Base-by-base conservation (phyloP, 352 stramenopile species). In the Nothophytophthora sp. region DNA sequence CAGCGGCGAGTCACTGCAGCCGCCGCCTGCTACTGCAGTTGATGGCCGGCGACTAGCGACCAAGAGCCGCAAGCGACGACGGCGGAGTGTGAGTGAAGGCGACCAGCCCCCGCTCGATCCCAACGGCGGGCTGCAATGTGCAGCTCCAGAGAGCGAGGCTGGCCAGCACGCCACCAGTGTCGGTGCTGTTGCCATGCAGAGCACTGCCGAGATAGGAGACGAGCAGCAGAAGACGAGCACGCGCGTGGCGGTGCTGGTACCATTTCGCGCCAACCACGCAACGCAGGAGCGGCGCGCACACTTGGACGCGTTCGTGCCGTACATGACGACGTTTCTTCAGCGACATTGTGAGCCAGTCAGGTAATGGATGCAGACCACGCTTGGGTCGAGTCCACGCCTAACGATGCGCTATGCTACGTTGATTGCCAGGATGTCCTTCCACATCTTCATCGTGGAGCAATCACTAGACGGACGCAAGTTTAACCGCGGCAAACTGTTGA, bases 401-500 rank as follows among this genome's bases (percentile, higher is more conserved):
- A 74, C 77, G 1, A 47, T 98, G 38, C 95, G 98, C 47, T 91
- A n/a, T n/a, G n/a, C n/a, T n/a, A n/a, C n/a, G n/a, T n/a, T n/a
- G n/a, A n/a, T n/a, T 42, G 30, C 33, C 22, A 82, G 69, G 49
- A 52, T 46, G 23, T 60, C 48, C 22, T 97, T 91, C 75, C 92
- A 97, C 56, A 81, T 98, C 24, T 98, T 97, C 68, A 92, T 99
- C 46, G 53, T 99, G 7, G 95, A 98, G 70, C 95, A 98, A 66
- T 96, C 82, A 5, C 37, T 95, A 30, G 95, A 98, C 61, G 67
- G 76, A 6, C 76, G 90, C 13, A 98, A 98, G 77, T 99, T 99
- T 78, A 99, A 99, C 67, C 83, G 95, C 30, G 96, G 96, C 19
- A 98, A 99, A 67, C 70, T 99, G 20, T 74, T 99, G 10, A 99